Evolutionary conservation across 2,329 filamentous ascomycete genomes (phyloP), one percentile per base, ranked within the genome.

Genomic region (Calonectria hawksworthii): DNA sequence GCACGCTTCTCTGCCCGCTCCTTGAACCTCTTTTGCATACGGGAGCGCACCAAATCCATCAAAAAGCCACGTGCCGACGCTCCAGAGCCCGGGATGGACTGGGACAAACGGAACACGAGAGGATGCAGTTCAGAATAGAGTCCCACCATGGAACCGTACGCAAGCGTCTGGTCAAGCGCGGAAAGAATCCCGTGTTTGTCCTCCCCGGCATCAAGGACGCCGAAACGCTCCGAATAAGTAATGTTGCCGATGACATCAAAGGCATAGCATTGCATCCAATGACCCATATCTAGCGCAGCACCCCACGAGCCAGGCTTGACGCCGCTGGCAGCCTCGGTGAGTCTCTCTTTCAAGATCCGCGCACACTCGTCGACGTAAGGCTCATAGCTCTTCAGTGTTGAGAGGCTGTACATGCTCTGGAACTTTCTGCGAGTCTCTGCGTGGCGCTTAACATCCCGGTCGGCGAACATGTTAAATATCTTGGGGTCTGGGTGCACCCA

Each of bases 231-330:
- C 26, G 59, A 64, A 34, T 64, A 41, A 41, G 59, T 64, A 26
- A 64, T 64, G 14, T 44, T 64, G 18, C 34, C 36, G 21, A 64
- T 64, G 11, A 64, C 59, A 47, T 64, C 59, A 21, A 64, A 64
- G 21, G 59, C 59, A 30, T 64, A 64, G 26, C n/a, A 64, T 26
- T 64, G 59, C 59, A 64, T 64, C 59, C 36, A 64, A 34, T 44
- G 36, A 13, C 59, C 36, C 38, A 64, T 64, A 14, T 64, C 59
- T 6, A 64, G 23, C 36, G 36, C 36, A 30, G 28, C 36, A 21
- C 56, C 56, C 36, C 59, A 64, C 8, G 34, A 44, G 36, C 59
- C 59, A 30, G 59, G 8, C 30, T 61, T n/a, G 11, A 61, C 56
- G 16, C 56, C 56, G 32, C 56, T 61, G 32, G 34, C 56, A 61